Evolutionary conservation across 352 stramenopile species (phyloP).

Genomic region (Thraustotheca clavata): DNA sequence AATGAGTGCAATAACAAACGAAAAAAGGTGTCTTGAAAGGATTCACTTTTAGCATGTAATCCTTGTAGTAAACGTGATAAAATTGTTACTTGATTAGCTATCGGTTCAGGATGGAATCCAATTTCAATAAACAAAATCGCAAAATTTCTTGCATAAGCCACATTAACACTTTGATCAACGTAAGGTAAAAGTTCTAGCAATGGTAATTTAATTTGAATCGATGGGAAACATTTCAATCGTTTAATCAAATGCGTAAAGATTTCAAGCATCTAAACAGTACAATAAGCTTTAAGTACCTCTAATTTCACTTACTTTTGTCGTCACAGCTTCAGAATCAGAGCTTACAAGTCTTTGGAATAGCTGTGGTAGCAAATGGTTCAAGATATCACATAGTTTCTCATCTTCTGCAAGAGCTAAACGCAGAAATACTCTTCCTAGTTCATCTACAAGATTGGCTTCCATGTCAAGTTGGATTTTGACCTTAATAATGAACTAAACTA

Average conservation of each 20-base stretch:
- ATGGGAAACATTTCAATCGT: slow-evolving; percentile 44
- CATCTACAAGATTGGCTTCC: slow-evolving; percentile 17
- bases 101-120: slow-evolving; percentile 42
- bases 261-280: slow-evolving; percentile 43
- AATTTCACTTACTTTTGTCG: slow-evolving; percentile 44
- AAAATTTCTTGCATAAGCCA: slow-evolving; percentile 53
- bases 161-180: slow-evolving; percentile 24
- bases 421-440: slow-evolving; percentile 28
- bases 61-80: slow-evolving; percentile 30
- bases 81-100: slow-evolving; percentile 34
- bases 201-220: slow-evolving; percentile 32
- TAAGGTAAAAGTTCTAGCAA: slow-evolving; percentile 38
- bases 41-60: slow-evolving; percentile 27
- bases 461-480: background rate
- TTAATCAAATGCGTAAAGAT: slow-evolving; percentile 68
- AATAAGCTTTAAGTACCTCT: background rate
- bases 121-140: slow-evolving; percentile 71
- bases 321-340: slow-evolving; percentile 35
- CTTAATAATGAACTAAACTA: background rate
- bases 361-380: slow-evolving; percentile 58
- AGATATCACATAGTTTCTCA: slow-evolving; percentile 27
- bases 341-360: slow-evolving; percentile 41
- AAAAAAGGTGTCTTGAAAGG: slow-evolving; percentile 58
- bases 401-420: slow-evolving; percentile 13
- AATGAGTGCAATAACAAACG: slow-evolving; percentile 46